Evolutionary conservation across 1,284 basidiomycete species (phyloP).

Genomic region (Rhodotorula sp.): DNA sequence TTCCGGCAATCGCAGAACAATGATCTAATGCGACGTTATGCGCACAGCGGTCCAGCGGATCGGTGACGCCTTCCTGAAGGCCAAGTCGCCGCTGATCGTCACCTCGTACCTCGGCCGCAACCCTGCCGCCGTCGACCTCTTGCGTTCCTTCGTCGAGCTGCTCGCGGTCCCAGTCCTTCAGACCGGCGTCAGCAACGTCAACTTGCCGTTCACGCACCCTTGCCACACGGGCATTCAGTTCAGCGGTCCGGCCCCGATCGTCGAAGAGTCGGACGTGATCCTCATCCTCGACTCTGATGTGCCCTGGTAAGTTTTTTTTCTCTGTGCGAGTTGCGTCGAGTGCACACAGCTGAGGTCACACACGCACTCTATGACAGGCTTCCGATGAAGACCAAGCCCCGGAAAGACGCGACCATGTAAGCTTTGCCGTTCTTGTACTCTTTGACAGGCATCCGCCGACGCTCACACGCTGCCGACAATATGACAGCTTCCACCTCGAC

Average conservation of each 20-base stretch:
- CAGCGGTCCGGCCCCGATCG: constrained; percentile 51
- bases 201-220: constrained; percentile 61
- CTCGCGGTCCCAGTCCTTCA: constrained; percentile 60
- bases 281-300: constrained; percentile 64
- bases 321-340: neutral
- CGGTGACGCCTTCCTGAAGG: constrained; percentile 55
- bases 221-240: constrained; percentile 58
- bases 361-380: constrained; percentile 45
- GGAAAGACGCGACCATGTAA: constrained; percentile 24
- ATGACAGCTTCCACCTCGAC: constrained; percentile 62
- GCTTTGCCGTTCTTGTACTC: neutral
- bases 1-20: too few species aligned
- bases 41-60: constrained; percentile 54
- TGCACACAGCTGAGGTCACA: neutral
- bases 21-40: neutral
- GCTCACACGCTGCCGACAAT: constrained; percentile 37
- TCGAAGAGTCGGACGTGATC: constrained; percentile 61
- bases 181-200: constrained; percentile 58
- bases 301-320: constrained; percentile 54
- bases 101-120: constrained; percentile 65
- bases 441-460: too few species aligned
- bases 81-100: constrained; percentile 62
- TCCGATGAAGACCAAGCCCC: constrained; percentile 56
- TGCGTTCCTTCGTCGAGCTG: constrained; percentile 56
- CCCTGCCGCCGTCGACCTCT: constrained; percentile 54